Conservation (phyloP, 768 basidiomycete species). For the Paxillus involutus region DNA sequence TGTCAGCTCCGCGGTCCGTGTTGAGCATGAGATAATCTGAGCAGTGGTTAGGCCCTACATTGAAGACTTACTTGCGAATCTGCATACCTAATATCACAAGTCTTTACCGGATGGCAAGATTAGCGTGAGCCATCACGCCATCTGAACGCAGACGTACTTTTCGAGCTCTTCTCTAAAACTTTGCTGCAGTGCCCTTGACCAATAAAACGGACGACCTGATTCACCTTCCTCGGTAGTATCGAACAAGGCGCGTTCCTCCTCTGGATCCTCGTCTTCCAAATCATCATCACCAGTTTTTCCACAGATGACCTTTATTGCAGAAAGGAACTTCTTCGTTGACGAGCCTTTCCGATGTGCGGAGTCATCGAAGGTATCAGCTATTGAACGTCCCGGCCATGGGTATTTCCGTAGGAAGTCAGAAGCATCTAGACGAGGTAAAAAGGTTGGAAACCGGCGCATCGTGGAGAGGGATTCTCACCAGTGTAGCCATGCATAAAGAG, state of each 20-base stretch:
- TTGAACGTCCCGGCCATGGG: conserved; percentile 85
- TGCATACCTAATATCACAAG: conserved; percentile 75
- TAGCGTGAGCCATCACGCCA: conserved; percentile 6
- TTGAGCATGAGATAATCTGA: conserved; percentile 90
- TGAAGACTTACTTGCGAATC: not conserved
- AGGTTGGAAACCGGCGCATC: not conserved
- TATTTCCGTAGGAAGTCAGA: conserved; percentile 84
- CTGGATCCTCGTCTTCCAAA: conserved; percentile 71
- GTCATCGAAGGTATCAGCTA: conserved; percentile 85
- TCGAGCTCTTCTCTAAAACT: conserved; percentile 88
- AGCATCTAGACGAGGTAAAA: conserved; percentile 53
- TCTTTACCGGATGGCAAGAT: conserved; percentile 36
- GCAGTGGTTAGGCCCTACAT: not conserved
- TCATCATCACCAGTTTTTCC: conserved; percentile 80
- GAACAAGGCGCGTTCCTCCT: conserved; percentile 69
- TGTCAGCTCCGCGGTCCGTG: conserved; percentile 84
- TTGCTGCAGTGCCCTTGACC: conserved; percentile 75
- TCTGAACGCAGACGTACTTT: conserved; percentile 50
- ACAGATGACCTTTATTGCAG: conserved; percentile 76
- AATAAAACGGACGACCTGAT: conserved; percentile 68
- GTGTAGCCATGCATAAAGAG: conserved; percentile 82
- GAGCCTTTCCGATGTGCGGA: conserved; percentile 73
- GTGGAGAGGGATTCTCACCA: conserved; percentile 39
- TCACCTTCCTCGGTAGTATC: conserved; percentile 62
- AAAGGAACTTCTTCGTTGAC: conserved; percentile 64